Conservation (phyloP, 768 basidiomycete species). For the Suillus lakei region DNA sequence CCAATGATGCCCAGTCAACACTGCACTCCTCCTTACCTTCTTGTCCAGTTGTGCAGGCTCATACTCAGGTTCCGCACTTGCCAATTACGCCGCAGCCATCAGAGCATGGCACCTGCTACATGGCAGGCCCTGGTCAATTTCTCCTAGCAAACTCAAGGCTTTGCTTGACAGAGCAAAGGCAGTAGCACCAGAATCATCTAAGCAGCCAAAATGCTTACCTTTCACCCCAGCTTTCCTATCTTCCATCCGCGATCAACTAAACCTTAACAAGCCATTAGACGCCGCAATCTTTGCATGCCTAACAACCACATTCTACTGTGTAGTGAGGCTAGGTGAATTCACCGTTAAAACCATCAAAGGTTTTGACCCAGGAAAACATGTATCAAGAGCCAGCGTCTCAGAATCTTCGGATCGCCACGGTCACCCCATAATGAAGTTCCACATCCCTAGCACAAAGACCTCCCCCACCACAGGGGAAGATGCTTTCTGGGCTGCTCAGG, state of each 20-base stretch:
- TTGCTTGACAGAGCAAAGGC: conserved; percentile 9
- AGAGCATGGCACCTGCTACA: conserved; percentile 33
- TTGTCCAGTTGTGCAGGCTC: conserved; percentile 17
- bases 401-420: conserved; percentile 26
- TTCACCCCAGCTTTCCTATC: background rate
- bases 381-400: conserved; percentile 22
- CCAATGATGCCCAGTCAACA: conserved; percentile 12
- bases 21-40: conserved; percentile 16
- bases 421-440: conserved; percentile 25
- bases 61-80: conserved; percentile 14
- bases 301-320: conserved; percentile 41
- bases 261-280: conserved; percentile 34
- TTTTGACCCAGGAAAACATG: conserved; percentile 37
- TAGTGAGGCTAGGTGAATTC: conserved; percentile 43
- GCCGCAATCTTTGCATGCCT: conserved; percentile 41
- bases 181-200: conserved; percentile 28
- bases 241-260: conserved; percentile 16
- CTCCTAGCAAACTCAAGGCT: conserved; percentile 15
- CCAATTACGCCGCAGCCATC: conserved; percentile 21
- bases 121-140: conserved; percentile 16
- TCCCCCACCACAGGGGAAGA: conserved; percentile 3
- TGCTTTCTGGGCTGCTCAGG: conserved; percentile 17
- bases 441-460: conserved; percentile 15
- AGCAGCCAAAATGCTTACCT: conserved; percentile 17
- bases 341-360: conserved; percentile 36